These are phyloP conservation scores for Amylocarpus encephaloides DNA, from an alignment of 2,329 filamentous ascomycete genomes.

Conservation along the genomic window DNA sequence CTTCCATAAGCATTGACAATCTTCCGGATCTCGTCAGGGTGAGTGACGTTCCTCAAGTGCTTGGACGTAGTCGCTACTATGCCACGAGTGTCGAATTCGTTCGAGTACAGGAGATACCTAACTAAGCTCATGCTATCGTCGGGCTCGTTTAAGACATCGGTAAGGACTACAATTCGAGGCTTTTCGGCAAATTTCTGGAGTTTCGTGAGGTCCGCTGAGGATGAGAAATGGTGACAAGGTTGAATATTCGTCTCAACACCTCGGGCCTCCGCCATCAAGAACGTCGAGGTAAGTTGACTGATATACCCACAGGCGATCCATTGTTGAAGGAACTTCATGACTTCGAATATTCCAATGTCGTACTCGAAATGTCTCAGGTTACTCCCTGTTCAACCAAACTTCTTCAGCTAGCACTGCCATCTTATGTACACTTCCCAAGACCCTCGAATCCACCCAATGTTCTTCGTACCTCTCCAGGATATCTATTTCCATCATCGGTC, in stretches of 20 bases:
- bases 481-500: no score
- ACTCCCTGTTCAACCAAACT: no score
- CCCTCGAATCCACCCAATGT: no score
- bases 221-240: not conserved
- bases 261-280: not conserved
- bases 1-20: slow-evolving; percentile 9
- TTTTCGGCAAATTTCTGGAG: slow-evolving; percentile 17
- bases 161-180: slow-evolving; percentile 35
- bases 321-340: not conserved
- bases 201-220: not conserved
- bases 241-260: not conserved
- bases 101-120: slow-evolving; percentile 33
- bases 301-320: not conserved
- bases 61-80: slow-evolving; percentile 35
- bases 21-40: slow-evolving; percentile 8
- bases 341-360: not conserved
- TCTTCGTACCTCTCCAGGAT: no score
- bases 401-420: no score
- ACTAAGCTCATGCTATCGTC: slow-evolving; percentile 35
- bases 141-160: slow-evolving; percentile 36
- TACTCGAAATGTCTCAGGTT: not conserved
- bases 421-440: no score
- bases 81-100: slow-evolving; percentile 35
- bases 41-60: slow-evolving; percentile 18
- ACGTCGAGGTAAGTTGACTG: not conserved